Evolutionary conservation across 805 yeast species (phyloP).

Genomic region (Wickerhamiella azymoides): DNA sequence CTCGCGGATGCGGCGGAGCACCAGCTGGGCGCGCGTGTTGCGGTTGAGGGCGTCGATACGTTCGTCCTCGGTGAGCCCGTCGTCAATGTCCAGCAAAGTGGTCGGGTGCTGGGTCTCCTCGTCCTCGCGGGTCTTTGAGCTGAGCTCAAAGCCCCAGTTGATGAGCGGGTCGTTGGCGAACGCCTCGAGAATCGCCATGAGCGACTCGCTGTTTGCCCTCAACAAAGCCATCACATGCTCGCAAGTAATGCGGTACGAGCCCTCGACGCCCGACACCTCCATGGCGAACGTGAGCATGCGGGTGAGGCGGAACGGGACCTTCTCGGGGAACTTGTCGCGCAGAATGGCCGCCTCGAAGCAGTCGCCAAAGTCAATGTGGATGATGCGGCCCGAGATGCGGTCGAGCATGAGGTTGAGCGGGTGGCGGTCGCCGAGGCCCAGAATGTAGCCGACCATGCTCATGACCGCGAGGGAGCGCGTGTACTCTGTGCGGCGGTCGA

Average conservation of each 20-base stretch:
- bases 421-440: constrained; percentile 95
- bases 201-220: constrained; percentile 85
- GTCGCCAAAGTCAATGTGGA: constrained; percentile 97
- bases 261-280: constrained; percentile 98
- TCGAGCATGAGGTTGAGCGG: constrained; percentile 95
- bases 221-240: constrained; percentile 94
- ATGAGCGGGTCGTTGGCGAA: constrained; percentile 97
- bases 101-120: constrained; percentile 3
- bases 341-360: constrained; percentile 97
- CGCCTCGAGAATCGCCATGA: constrained; percentile 96
- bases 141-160: constrained; percentile 96
- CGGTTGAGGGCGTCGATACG: constrained; percentile 26
- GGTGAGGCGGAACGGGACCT: constrained; percentile 92
- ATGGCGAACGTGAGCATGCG: constrained; percentile 95
- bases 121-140: constrained; percentile 31
- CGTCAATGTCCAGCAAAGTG: constrained; percentile 6
- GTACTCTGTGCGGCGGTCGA: constrained; percentile 90
- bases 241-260: constrained; percentile 89
- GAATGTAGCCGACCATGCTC: constrained; percentile 97
- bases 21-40: constrained; percentile 82
- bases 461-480: constrained; percentile 92
- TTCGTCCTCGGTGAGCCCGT: constrained; percentile 17
- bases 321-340: constrained; percentile 94
- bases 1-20: constrained; percentile 77
- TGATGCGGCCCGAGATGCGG: constrained; percentile 84